phyloP scores from a whole-genome alignment of 257 asterid species.

The Solanum bukasovii region DNA sequence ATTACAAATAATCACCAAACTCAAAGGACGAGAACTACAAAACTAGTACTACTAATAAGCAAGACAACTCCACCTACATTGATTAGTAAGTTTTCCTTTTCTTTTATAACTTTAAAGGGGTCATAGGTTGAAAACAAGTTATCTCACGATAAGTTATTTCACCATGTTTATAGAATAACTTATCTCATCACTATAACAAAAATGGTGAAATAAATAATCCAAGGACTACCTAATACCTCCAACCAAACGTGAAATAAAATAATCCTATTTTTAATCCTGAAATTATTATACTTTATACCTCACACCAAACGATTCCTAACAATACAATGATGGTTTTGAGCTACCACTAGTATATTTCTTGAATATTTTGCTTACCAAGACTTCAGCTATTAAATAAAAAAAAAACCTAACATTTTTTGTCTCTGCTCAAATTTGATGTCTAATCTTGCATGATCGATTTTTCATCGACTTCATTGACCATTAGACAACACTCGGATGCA shows the following conservation, averaged over 20 bases:
- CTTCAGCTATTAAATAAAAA: background rate
- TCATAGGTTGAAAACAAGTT: background rate
- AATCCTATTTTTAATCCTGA: background rate
- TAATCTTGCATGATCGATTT: background rate
- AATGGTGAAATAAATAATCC: background rate
- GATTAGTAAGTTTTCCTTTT: background rate
- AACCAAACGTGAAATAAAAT: background rate
- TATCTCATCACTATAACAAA: background rate
- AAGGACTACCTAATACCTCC: too few relatives aligned
- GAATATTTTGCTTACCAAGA: background rate
- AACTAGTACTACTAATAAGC: background rate
- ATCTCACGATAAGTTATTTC: background rate
- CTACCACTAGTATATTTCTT: background rate
- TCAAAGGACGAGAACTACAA: too few relatives aligned
- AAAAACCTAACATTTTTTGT: background rate
- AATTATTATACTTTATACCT: background rate
- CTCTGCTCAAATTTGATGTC: background rate
- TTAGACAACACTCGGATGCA: background rate
- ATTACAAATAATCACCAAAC: background rate
- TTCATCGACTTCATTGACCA: background rate
- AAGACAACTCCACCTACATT: background rate
- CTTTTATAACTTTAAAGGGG: background rate
- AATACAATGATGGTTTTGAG: background rate
- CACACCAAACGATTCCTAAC: background rate
- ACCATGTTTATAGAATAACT: rapidly evolving